A percentile compares a stretch with the other conserved stretches of the same genome.
Conservation (phyloP, 2,329 filamentous ascomycete genomes). For the Pezicula rhizophila region DNA sequence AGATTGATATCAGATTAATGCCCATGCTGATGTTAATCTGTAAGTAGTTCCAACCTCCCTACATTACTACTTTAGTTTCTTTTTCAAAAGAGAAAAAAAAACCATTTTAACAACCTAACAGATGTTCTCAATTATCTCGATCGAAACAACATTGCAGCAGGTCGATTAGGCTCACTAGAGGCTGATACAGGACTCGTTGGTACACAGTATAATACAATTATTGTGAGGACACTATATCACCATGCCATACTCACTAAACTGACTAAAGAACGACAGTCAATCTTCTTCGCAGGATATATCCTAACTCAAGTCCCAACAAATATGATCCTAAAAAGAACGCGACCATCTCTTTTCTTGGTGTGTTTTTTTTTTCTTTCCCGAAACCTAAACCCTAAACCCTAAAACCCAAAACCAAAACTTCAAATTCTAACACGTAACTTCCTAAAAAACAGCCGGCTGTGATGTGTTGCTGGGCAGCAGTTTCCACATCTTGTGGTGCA, state of each 20-base stretch:
- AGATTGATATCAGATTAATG: too few relatives aligned
- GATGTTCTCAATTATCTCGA: slow-evolving; percentile 21
- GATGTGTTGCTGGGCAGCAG: slow-evolving; percentile 31
- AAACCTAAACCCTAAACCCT: too few relatives aligned
- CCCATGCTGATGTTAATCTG: too few relatives aligned
- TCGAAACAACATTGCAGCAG: slow-evolving; percentile 15
- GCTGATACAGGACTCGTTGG: slow-evolving; percentile 27
- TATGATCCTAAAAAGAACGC: slow-evolving; percentile 38
- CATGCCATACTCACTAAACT: too few relatives aligned
- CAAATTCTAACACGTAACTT: too few relatives aligned
- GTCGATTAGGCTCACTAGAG: slow-evolving; percentile 4
- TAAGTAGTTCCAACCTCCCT: too few relatives aligned
- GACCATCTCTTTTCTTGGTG: slow-evolving; percentile 39
- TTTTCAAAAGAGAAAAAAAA: too few relatives aligned
- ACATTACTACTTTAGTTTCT: too few relatives aligned
- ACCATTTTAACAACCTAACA: too few relatives aligned
- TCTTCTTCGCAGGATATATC: slow-evolving; percentile 38
- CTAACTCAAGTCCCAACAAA: slow-evolving; percentile 44
- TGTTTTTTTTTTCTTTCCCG: too few relatives aligned
- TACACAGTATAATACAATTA: slow-evolving; percentile 28
- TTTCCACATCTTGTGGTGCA: slow-evolving; percentile 28
- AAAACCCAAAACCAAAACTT: too few relatives aligned
- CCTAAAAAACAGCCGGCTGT: too few relatives aligned
- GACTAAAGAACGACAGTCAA: background rate
- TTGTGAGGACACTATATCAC: background rate